Evolutionary conservation across 768 basidiomycete species (phyloP).

Genomic region (Leucocoprinus sp.): DNA sequence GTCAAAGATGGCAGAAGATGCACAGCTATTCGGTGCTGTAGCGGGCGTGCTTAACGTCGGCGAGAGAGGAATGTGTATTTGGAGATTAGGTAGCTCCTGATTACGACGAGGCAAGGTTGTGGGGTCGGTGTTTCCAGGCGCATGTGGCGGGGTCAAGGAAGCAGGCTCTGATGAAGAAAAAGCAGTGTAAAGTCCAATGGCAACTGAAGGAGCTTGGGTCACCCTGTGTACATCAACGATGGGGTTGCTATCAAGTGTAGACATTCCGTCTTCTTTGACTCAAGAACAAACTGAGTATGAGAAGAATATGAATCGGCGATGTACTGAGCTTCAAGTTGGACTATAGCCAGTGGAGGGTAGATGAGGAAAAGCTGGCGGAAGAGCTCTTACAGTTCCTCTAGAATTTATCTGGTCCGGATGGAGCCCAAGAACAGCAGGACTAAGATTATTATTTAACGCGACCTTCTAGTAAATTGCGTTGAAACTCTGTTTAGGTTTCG

Average conservation of each 20-base stretch:
- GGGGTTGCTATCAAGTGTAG: not conserved
- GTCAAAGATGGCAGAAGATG: not conserved
- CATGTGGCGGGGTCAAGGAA: not conserved
- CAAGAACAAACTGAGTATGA: not conserved
- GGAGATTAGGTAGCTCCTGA: no score
- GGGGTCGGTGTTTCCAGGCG: not conserved
- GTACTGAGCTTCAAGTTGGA: no score
- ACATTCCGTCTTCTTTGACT: not conserved
- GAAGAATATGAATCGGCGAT: no score
- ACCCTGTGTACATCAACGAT: not conserved
- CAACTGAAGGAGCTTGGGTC: not conserved
- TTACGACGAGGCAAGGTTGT: no score
- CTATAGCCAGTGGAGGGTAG: not conserved
- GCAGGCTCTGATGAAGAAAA: not conserved
- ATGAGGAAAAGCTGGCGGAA: not conserved
- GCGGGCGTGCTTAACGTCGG: conserved; percentile 9
- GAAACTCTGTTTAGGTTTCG: conserved; percentile 3
- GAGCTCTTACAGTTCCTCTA: not conserved
- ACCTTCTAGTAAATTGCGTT: conserved; percentile 2
- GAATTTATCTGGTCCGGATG: conserved; percentile 6
- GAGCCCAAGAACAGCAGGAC: not conserved
- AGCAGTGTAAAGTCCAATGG: not conserved
- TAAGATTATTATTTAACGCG: not conserved
- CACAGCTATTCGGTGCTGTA: not conserved
- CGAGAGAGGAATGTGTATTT: not conserved